Base-by-base conservation (phyloP, 1,284 basidiomycete species). In the Fomitopsis palustris region DNA sequence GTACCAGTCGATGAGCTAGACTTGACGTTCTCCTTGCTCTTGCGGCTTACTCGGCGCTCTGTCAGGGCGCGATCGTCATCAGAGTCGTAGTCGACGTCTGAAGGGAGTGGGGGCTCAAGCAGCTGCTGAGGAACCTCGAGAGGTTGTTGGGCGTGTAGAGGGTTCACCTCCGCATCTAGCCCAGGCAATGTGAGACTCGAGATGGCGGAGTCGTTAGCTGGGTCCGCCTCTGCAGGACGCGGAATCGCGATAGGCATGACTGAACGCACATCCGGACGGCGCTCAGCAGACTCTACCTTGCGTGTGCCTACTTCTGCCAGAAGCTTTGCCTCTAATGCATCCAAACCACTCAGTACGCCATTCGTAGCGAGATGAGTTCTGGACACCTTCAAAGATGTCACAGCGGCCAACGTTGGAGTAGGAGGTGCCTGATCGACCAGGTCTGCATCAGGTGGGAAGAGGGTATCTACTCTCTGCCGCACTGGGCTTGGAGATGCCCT, bases 131-230 rank as follows among this genome's bases (percentile, higher is more conserved):
- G 27, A 2, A 14, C 35, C 29, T 47, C 38, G 35, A 42, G 49
- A 21, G 16, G 27, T 52, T 25, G 42, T 58, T 66, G 70, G 55
- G 57, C 38, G 54, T 55, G 60, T 1, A 66, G 61, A 47, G 67
- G 66, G 56, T 60, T 64, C 58, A 64, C 68, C 23, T 73, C 70
- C 37, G 58, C 64, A 10, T 66, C 70, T 10, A 70, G 57, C 55
- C 83, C 83, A 2, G 84, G 85, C n/a, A 90, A 77, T 14, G 86
- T 86, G 62, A 90, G 70, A 67, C 88, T 90, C 42, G 88, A 90
- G 53, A 90, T 90, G 27, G 86, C 88, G 51, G 85, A 87, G 65
- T 90, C 88, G 59, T 86, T 82, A 60, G 81, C 71, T 12, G 79
- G 77, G 55, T 82, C 83, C 9, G 59, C 61, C 9, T 62, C 67